phyloP scores from a whole-genome alignment of 2,329 filamentous ascomycete genomes.

The Aspergillus sp. region DNA sequence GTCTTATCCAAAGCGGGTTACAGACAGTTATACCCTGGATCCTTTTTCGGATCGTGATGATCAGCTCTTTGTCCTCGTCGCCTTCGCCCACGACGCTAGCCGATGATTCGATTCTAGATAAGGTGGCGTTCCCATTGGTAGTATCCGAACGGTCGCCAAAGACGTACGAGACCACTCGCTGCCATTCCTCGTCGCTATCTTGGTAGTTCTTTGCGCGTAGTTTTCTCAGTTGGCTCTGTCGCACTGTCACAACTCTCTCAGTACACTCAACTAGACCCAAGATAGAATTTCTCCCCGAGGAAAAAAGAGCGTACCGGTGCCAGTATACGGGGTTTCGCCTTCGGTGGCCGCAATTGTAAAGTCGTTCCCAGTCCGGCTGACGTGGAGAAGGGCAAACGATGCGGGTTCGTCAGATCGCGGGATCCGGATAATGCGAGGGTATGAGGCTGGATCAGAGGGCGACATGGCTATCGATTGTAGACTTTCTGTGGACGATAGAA shows the following conservation, averaged over 20 bases:
- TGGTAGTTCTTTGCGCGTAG: constrained; percentile 45
- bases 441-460: constrained; percentile 8
- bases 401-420: constrained; percentile 44
- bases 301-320: constrained; percentile 37
- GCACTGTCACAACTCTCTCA: constrained; percentile 30
- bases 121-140: constrained; percentile 12
- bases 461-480: constrained; percentile 6
- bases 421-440: constrained; percentile 49
- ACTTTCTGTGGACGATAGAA: not conserved
- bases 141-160: constrained; percentile 29
- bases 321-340: constrained; percentile 54
- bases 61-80: constrained; percentile 33
- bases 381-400: constrained; percentile 51
- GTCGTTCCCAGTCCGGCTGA: constrained; percentile 45
- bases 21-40: constrained; percentile 51
- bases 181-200: constrained; percentile 45
- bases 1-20: constrained; percentile 14
- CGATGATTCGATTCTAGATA: constrained; percentile 31
- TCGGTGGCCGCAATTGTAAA: constrained; percentile 59
- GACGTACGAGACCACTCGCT: constrained; percentile 33
- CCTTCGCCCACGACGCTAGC: constrained; percentile 25
- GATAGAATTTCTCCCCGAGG: too few relatives aligned
- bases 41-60: constrained; percentile 42
- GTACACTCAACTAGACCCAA: constrained; percentile 6
- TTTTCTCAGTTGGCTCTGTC: constrained; percentile 33